phyloP scores from a whole-genome alignment of 345 rosid species.

The Euphorbia peplus region DNA sequence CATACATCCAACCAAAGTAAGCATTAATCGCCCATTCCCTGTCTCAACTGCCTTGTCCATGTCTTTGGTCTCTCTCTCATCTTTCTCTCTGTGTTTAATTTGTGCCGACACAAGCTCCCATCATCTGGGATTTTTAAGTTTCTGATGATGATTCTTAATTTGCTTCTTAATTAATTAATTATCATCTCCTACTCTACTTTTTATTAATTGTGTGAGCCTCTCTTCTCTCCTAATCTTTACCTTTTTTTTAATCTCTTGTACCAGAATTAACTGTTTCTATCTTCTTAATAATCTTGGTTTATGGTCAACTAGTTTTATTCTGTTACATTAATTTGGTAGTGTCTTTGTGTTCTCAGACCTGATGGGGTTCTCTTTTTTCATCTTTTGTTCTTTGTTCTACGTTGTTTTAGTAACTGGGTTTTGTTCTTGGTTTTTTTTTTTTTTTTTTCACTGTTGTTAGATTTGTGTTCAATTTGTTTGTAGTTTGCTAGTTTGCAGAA shows the following conservation, averaged over 20 bases:
- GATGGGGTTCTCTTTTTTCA: not conserved
- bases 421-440: slow-evolving; percentile 16
- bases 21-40: no score
- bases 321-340: not conserved
- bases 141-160: no score
- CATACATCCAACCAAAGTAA: no score
- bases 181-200: slow-evolving; percentile 19
- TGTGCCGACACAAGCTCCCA: slow-evolving; percentile 76
- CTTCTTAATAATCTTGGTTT: not conserved
- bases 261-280: slow-evolving; percentile 6
- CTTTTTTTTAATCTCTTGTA: not conserved
- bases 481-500: not conserved
- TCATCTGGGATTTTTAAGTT: slow-evolving; percentile 45
- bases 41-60: not conserved
- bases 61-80: slow-evolving; percentile 18
- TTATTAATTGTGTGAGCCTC: slow-evolving; percentile 9
- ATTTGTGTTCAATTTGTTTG: not conserved
- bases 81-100: slow-evolving; percentile 22
- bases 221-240: not conserved
- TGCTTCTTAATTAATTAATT: no score
- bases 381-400: not conserved
- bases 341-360: not conserved
- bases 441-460: not conserved
- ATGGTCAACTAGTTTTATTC: no score
- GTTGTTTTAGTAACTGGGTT: slow-evolving; percentile 18